Percentiles rank a stretch among this genome's conserved stretches.
Evolutionary conservation across 75 land plant genomes (phyloP).

Genomic region (Selaginella moellendorffii): DNA sequence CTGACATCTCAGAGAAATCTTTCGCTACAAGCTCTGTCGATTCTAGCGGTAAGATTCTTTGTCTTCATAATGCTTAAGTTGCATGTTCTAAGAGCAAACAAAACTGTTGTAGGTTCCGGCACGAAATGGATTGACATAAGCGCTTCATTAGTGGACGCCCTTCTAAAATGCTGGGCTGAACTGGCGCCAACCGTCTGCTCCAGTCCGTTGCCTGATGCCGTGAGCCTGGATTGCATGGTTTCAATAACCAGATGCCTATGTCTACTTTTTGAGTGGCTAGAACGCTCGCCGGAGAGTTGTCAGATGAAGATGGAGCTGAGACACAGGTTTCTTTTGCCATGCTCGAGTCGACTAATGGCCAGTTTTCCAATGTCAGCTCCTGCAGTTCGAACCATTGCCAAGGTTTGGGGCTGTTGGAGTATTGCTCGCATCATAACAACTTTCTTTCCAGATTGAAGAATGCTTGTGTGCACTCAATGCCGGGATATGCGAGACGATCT

Average conservation of each 20-base stretch:
- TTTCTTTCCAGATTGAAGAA: conserved; percentile 43
- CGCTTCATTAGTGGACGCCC: conserved; percentile 11
- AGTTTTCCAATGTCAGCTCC: neutral
- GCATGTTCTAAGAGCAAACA: too few relatives aligned
- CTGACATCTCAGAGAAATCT: conserved; percentile 2
- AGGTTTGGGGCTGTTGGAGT: neutral
- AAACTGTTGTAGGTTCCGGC: too few relatives aligned
- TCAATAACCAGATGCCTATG: conserved; percentile 15
- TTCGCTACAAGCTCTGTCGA: neutral
- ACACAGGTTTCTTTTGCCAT: neutral
- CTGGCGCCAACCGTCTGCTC: conserved; percentile 23
- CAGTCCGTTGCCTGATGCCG: conserved; percentile 20
- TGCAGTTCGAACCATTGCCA: neutral
- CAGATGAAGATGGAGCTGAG: neutral
- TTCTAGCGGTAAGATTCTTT: neutral
- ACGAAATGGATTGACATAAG: neutral
- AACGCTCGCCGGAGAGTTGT: neutral
- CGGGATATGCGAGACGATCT: conserved; percentile 35
- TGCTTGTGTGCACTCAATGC: conserved; percentile 35
- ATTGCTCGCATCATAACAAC: neutral
- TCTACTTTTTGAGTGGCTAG: conserved; percentile 14
- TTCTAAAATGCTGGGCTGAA: conserved; percentile 31
- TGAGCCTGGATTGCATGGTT: conserved; percentile 22
- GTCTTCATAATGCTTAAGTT: too few relatives aligned
- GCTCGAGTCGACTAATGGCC: neutral